Evolutionary conservation across 345 rosid genomes (phyloP).

Genomic region (Brassica napus): DNA sequence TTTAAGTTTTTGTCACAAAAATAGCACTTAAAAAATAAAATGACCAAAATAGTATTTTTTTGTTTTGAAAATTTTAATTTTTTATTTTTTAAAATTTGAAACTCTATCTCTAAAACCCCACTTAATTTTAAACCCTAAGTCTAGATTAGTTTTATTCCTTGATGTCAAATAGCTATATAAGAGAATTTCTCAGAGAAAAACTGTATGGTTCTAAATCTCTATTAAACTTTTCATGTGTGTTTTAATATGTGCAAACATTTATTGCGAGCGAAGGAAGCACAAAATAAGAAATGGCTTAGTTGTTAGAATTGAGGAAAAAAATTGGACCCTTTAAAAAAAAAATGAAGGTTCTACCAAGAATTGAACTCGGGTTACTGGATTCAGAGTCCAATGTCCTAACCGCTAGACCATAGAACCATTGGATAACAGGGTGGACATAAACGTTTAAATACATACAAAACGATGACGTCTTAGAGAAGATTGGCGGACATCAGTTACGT

Average conservation of each 20-base stretch:
- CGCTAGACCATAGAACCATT: conserved; percentile 59
- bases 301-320: neutral
- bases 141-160: no score
- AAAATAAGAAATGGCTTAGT: neutral
- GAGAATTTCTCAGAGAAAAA: no score
- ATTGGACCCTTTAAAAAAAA: neutral
- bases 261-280: neutral
- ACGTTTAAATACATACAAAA: neutral
- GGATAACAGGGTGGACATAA: neutral
- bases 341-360: conserved; percentile 79
- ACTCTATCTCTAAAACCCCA: no score
- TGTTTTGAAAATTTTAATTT: no score
- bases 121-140: no score
- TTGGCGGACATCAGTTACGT: neutral
- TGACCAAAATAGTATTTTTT: no score
- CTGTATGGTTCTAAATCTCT: neutral
- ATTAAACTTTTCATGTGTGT: neutral
- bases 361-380: conserved; percentile 99
- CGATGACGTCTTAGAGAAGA: neutral
- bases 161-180: no score
- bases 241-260: neutral
- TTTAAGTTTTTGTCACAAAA: no score
- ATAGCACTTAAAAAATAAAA: no score
- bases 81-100: no score
- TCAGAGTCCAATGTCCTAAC: conserved; percentile 98